A percentile compares a stretch with the other conserved stretches of the same genome.
Conservation (phyloP, 768 basidiomycete species). For the Leucosporidium scottii region DNA sequence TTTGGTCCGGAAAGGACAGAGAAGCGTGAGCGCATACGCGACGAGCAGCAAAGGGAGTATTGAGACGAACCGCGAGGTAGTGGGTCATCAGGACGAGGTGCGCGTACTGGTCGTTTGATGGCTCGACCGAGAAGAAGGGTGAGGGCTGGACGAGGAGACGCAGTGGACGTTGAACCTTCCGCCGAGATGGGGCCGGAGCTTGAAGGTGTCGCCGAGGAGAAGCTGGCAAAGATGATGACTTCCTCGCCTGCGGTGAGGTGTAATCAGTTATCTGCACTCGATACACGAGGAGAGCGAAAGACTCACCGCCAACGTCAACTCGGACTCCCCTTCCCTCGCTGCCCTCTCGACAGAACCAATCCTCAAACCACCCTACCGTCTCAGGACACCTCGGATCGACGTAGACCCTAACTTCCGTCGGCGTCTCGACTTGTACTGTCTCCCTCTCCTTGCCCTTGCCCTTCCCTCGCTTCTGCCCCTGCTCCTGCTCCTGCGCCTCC, state of each 20-base stretch:
- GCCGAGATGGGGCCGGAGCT: not conserved
- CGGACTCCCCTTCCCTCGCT: slow-evolving; percentile 8
- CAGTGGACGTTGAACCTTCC: not conserved
- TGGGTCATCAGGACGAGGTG: slow-evolving; percentile 28
- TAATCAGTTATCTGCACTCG: not conserved
- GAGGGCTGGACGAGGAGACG: not conserved
- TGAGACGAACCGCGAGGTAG: slow-evolving; percentile 20
- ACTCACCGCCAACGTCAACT: slow-evolving; percentile 20
- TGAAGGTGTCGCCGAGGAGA: not conserved
- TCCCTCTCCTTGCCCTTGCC: slow-evolving; percentile 2
- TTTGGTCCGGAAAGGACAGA: too few relatives aligned
- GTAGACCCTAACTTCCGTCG: slow-evolving; percentile 30
- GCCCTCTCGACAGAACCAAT: slow-evolving; percentile 21
- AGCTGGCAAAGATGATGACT: slow-evolving; percentile 21
- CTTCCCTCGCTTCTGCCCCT: not conserved
- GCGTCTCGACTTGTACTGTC: slow-evolving; percentile 21
- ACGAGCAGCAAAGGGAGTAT: not conserved
- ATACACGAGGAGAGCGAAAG: too few relatives aligned
- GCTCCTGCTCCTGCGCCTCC: too few relatives aligned
- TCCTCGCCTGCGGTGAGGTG: slow-evolving; percentile 9
- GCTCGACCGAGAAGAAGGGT: slow-evolving; percentile 24
- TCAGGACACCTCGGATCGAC: slow-evolving; percentile 19
- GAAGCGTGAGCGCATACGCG: not conserved
- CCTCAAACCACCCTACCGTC: slow-evolving; percentile 30
- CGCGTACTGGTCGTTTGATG: not conserved